A percentile compares a stretch with the other conserved stretches of the same genome.
phyloP scores from a whole-genome alignment of 495 filamentous ascomycete genomes.

The Rusavskia elegans region DNA sequence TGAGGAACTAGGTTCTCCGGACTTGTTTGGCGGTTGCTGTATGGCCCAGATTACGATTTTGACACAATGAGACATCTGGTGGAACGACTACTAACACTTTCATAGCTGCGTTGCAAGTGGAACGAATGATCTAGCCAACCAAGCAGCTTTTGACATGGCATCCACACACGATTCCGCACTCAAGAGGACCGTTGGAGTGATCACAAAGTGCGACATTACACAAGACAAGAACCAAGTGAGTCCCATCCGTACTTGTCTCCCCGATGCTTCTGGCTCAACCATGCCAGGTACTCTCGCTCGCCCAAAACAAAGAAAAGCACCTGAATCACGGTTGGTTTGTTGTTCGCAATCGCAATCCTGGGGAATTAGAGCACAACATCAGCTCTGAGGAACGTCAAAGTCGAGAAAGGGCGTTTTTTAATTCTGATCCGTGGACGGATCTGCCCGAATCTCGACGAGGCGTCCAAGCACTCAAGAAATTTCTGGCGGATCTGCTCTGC shows the following conservation, averaged over 20 bases:
- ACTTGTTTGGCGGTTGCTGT: no score
- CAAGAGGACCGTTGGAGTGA: slow-evolving; percentile 35
- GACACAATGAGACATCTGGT: no score
- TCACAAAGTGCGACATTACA: slow-evolving; percentile 16
- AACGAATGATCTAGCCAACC: slow-evolving; percentile 14
- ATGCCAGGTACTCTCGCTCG: slow-evolving; percentile 14
- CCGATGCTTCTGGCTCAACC: neutral
- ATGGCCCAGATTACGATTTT: no score
- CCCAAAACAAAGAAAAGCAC: slow-evolving; percentile 16
- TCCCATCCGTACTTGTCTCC: neutral
- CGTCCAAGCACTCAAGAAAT: slow-evolving; percentile 6
- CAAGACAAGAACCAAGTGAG: slow-evolving; percentile 15
- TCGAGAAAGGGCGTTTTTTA: slow-evolving; percentile 26
- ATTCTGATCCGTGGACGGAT: slow-evolving; percentile 20
- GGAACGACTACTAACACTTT: neutral
- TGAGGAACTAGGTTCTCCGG: no score
- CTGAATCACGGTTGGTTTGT: slow-evolving; percentile 36
- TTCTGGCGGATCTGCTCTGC: slow-evolving; percentile 9
- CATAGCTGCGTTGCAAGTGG: slow-evolving; percentile 17
- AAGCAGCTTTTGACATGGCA: slow-evolving; percentile 22
- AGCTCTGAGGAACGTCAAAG: slow-evolving; percentile 14
- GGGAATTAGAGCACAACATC: slow-evolving; percentile 21
- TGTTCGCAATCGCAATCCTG: slow-evolving; percentile 32
- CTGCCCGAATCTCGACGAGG: slow-evolving; percentile 13
- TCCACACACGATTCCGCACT: slow-evolving; percentile 27